A percentile compares a stretch with the other conserved stretches of the same genome.
These are phyloP conservation scores for Dalbergia cochinchinensis DNA, from an alignment of 306 rosid genomes.

Conservation along the genomic window DNA sequence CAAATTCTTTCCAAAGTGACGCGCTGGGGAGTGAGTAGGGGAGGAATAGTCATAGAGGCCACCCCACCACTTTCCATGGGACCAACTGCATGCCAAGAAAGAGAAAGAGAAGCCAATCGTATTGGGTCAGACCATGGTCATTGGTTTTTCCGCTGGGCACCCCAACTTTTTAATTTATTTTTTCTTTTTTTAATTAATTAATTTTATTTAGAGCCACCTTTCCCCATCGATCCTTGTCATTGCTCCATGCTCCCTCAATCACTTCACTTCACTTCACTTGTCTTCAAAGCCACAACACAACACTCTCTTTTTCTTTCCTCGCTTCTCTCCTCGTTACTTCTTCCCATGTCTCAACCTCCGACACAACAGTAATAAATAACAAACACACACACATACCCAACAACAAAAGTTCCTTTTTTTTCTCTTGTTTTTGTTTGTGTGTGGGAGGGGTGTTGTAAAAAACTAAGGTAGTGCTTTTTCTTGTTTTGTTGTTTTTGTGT, in stretches of 20 bases:
- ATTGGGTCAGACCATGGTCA: slow-evolving; percentile 51
- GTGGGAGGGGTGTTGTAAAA: neutral
- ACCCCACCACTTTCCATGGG: slow-evolving; percentile 54
- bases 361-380: neutral
- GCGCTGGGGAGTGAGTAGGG: slow-evolving; percentile 19
- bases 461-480: neutral
- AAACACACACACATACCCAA: neutral
- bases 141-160: slow-evolving; percentile 48
- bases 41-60: neutral
- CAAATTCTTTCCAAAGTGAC: too few relatives aligned
- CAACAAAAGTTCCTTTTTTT: slow-evolving; percentile 10
- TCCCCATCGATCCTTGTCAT: slow-evolving; percentile 39
- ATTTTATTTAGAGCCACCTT: slow-evolving; percentile 25
- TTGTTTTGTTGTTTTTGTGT: slow-evolving; percentile 20
- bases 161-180: neutral
- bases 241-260: neutral
- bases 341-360: slow-evolving; percentile 37
- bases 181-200: neutral
- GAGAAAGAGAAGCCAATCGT: neutral
- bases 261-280: slow-evolving; percentile 35
- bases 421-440: neutral
- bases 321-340: neutral
- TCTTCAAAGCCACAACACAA: slow-evolving; percentile 22
- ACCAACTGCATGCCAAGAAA: slow-evolving; percentile 52
- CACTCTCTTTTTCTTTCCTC: neutral